Evolutionary conservation across 2,329 filamentous ascomycete genomes (phyloP).

Genomic region (Emergomyces orientalis): DNA sequence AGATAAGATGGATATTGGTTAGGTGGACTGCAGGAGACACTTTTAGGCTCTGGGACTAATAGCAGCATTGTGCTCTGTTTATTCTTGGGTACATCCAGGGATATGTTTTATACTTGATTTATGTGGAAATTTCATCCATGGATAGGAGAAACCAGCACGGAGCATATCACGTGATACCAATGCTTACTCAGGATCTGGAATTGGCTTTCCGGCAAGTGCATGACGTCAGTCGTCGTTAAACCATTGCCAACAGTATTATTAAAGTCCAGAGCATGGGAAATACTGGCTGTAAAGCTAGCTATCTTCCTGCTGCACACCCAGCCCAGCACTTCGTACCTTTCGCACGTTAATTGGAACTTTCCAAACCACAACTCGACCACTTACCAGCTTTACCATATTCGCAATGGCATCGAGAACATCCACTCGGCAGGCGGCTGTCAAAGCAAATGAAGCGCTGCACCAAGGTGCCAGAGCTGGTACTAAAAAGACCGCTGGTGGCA

Average conservation of each 20-base stretch:
- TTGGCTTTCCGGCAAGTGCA: not conserved
- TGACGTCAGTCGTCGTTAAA: slow-evolving; percentile 5
- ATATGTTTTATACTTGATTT: not conserved
- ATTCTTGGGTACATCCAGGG: not conserved
- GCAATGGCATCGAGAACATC: slow-evolving; percentile 32
- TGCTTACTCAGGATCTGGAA: not conserved
- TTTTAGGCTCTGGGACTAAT: not conserved
- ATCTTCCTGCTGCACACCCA: not conserved
- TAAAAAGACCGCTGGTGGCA: slow-evolving; percentile 25
- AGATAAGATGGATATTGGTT: slow-evolving; percentile 3
- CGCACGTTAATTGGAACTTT: not conserved
- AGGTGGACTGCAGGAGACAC: not conserved
- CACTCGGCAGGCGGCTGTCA: slow-evolving; percentile 35
- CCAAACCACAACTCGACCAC: not conserved
- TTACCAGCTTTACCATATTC: not conserved
- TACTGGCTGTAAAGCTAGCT: not conserved
- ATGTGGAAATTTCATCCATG: not conserved
- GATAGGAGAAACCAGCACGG: too few relatives aligned
- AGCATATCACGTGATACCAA: not conserved
- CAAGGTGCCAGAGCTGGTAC: slow-evolving; percentile 24
- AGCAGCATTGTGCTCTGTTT: not conserved
- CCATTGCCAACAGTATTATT: not conserved
- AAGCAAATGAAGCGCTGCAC: slow-evolving; percentile 35
- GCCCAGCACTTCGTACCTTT: not conserved
- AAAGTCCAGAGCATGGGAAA: slow-evolving; percentile 1